Percentiles rank a stretch among this genome's conserved stretches.
These are phyloP conservation scores for Trichosporon sp. DNA, from an alignment of 1,284 basidiomycete genomes.

Conservation along the genomic window DNA sequence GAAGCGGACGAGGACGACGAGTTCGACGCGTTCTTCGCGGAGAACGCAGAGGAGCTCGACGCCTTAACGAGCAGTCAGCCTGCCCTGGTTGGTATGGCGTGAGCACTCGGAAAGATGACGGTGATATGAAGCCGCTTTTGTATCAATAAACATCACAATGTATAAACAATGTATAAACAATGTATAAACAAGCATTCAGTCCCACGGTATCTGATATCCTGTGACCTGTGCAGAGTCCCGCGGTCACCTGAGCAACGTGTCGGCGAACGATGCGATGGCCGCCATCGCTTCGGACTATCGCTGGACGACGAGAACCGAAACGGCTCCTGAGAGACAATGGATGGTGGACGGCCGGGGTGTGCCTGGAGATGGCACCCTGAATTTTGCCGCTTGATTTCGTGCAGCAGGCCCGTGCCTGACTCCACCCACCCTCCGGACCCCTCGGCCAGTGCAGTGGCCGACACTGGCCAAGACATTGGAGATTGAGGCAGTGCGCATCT, in stretches of 20 bases:
- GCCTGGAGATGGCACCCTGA: background rate
- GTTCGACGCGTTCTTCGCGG: conserved; percentile 12
- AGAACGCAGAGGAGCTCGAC: conserved; percentile 9
- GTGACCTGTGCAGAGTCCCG: background rate
- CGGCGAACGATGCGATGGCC: background rate
- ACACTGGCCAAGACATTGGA: background rate
- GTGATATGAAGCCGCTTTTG: background rate
- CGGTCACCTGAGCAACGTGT: background rate
- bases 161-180: conserved; percentile 3
- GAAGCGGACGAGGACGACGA: conserved; percentile 24
- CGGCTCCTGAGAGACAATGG: background rate
- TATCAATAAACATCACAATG: background rate
- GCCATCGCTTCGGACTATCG: background rate
- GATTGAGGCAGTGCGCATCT: background rate
- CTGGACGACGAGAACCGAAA: background rate
- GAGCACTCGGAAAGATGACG: background rate
- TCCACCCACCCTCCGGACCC: background rate
- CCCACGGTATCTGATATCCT: background rate
- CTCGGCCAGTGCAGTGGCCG: background rate
- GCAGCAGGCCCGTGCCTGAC: conserved; percentile 2
- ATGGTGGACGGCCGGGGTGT: background rate
- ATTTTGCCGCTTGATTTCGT: background rate
- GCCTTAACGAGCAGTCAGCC: background rate
- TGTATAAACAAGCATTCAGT: background rate
- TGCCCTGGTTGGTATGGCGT: background rate